These are phyloP conservation scores for Penicillium turbatum DNA, from an alignment of 495 filamentous ascomycete species.

Conservation along the genomic window DNA sequence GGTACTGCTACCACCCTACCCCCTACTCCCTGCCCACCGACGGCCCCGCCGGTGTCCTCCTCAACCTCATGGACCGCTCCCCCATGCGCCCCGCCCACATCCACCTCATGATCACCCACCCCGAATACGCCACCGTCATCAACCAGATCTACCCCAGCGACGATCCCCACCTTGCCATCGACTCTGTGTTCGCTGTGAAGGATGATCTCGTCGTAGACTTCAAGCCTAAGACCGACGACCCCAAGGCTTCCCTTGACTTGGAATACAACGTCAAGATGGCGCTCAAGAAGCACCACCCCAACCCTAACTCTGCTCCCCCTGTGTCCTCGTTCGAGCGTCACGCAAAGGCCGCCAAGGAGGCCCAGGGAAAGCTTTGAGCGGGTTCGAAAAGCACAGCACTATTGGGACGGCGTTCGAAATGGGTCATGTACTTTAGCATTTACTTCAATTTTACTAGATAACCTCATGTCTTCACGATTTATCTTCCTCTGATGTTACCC, in stretches of 20 bases:
- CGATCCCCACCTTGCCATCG: slow-evolving; percentile 56
- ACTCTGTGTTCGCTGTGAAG: slow-evolving; percentile 66
- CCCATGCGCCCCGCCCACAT: slow-evolving; percentile 49
- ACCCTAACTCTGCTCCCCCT: slow-evolving; percentile 45
- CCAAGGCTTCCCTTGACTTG: slow-evolving; percentile 44
- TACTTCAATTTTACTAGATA: slow-evolving; percentile 1
- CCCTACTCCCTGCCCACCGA: slow-evolving; percentile 76
- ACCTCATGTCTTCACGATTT: slow-evolving; percentile 3
- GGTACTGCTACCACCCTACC: slow-evolving; percentile 81
- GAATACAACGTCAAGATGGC: slow-evolving; percentile 46
- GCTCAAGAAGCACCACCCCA: slow-evolving; percentile 46
- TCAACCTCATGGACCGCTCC: slow-evolving; percentile 67
- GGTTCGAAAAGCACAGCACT: neutral
- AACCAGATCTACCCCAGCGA: slow-evolving; percentile 62
- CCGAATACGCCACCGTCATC: slow-evolving; percentile 50
- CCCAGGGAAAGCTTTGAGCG: slow-evolving; percentile 1
- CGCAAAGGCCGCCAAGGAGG: slow-evolving; percentile 24
- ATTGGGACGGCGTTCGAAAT: slow-evolving; percentile 6
- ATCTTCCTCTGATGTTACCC: neutral
- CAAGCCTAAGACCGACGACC: slow-evolving; percentile 46
- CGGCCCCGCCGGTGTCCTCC: slow-evolving; percentile 65
- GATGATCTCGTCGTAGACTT: slow-evolving; percentile 62
- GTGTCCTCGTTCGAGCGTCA: slow-evolving; percentile 44
- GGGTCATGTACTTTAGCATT: slow-evolving; percentile 10
- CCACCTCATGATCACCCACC: slow-evolving; percentile 48